Base-by-base conservation (phyloP, 1,284 basidiomycete genomes). In the Flammula alnicola region DNA sequence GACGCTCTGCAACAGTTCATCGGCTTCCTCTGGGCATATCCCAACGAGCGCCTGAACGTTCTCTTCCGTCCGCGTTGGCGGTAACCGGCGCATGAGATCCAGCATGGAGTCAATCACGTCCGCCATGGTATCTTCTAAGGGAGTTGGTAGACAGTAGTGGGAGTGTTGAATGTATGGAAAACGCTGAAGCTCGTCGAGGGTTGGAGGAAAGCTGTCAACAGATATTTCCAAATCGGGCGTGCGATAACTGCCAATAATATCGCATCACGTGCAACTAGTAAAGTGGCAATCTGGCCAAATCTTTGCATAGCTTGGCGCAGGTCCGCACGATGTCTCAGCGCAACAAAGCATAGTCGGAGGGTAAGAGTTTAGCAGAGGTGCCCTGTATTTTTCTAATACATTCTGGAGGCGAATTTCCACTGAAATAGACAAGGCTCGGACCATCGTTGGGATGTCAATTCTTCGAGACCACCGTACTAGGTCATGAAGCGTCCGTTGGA, bases 41-140 rank as follows among this genome's bases (percentile, higher is more conserved):
- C 78, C 77, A 54, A 91, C 85, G 31, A 99, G 84, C 19, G 86
- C 78, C 42, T 84, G 78, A 55, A 99, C 85, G 73, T 98, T 99
- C 64, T 88, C 81, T 65, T 95, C 88, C 44, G 96, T 89, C 20
- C 86, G 77, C n/a, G 88, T 91, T 1, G 97, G 97, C 11, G 97
- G 96, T 9, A 99, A 80, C 9, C 97, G 91, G 47, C 97, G 86
- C 79, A 98, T 89, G 43, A 99, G 84, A 77, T 99, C 97, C 38
- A 99, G 87, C 80, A 94, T 92, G 44, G 91, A 87, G 60, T 94
- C 91, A 42, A 95, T 80, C 52, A 87, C 76, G 68, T 92, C 89
- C 25, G 75, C 73, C 88, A 90, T 90, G 58, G 40, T 46, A 32
- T 35, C 3, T 36, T 16, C 16, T n/a, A 9, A 9, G 16, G 38